Percentiles rank a stretch among this genome's conserved stretches.
These are phyloP conservation scores for Tetradesmus obliquus DNA, from an alignment of 139 green algal species.

Conservation along the genomic window DNA sequence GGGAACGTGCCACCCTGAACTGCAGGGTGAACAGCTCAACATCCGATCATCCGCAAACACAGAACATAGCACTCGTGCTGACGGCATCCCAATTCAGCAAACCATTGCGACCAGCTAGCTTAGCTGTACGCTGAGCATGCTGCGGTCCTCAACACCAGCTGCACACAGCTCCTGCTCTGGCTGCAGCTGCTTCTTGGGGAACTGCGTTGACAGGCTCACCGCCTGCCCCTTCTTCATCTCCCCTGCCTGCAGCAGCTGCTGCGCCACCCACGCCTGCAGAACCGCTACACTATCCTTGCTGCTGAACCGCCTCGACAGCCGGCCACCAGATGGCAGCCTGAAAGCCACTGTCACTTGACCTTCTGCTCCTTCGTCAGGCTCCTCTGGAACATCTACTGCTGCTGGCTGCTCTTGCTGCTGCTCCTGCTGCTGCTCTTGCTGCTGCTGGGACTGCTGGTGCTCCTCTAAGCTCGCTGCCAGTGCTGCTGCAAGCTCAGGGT, in stretches of 20 bases:
- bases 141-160: slow-evolving; percentile 36
- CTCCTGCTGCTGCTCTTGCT: slow-evolving; percentile 3
- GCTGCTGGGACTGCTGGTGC: background rate
- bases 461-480: slow-evolving; percentile 74
- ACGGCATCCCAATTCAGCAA: background rate
- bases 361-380: slow-evolving; percentile 39
- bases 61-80: background rate
- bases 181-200: slow-evolving; percentile 11
- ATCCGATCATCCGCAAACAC: too few relatives aligned
- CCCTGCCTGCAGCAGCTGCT: slow-evolving; percentile 2
- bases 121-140: slow-evolving; percentile 23
- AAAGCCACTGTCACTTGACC: slow-evolving; percentile 28
- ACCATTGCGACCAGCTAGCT: background rate
- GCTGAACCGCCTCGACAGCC: slow-evolving; percentile 27
- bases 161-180: background rate
- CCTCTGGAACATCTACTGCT: slow-evolving; percentile 32
- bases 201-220: slow-evolving; percentile 44
- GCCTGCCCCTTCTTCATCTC: background rate
- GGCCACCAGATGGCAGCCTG: slow-evolving; percentile 27
- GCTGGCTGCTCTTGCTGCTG: slow-evolving; percentile 1
- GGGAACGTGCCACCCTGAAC: background rate
- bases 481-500: slow-evolving; percentile 69
- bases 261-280: slow-evolving; percentile 39
- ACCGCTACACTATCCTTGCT: slow-evolving; percentile 5
- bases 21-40: background rate